Percentiles rank a stretch among this genome's conserved stretches.
These are phyloP conservation scores for Malbranchea zuffiana DNA, from an alignment of 2,329 filamentous ascomycete species.

Conservation along the genomic window DNA sequence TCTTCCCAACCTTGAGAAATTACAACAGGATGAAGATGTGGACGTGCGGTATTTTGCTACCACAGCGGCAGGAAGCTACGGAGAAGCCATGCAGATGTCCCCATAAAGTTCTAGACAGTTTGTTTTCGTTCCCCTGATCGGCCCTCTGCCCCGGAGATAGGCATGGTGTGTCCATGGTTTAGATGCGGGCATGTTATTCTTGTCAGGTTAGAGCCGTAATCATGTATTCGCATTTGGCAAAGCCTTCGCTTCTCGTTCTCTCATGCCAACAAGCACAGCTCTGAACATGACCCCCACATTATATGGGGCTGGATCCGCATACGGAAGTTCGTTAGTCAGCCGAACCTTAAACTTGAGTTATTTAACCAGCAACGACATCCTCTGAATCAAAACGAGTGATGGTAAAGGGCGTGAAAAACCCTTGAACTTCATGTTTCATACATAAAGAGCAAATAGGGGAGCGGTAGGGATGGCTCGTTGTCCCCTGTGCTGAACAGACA, in stretches of 20 bases:
- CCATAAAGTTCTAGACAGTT: constrained; percentile 24
- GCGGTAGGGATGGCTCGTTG: too few species aligned
- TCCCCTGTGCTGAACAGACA: too few species aligned
- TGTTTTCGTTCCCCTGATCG: constrained; percentile 4
- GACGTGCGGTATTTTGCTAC: constrained; percentile 97
- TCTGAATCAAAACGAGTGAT: too few species aligned
- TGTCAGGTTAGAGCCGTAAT: constrained; percentile 12
- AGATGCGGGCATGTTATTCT: constrained; percentile 6
- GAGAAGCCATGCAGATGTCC: constrained; percentile 46
- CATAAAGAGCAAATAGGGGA: too few species aligned
- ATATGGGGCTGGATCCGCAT: too few species aligned
- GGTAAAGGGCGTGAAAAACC: too few species aligned
- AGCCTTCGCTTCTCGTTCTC: background rate
- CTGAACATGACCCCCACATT: too few species aligned
- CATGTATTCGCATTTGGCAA: constrained; percentile 10
- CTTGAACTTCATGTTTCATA: too few species aligned
- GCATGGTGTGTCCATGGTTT: background rate
- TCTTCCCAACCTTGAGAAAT: constrained; percentile 80
- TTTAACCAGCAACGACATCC: too few species aligned
- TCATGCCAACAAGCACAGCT: too few species aligned
- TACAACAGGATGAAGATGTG: constrained; percentile 94
- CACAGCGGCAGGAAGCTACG: constrained; percentile 56
- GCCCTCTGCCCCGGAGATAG: constrained; percentile 2
- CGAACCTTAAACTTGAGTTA: too few species aligned
- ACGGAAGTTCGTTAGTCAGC: too few species aligned